Conservation (phyloP, 768 basidiomycete species). For the Macrolepiota dolichaula region DNA sequence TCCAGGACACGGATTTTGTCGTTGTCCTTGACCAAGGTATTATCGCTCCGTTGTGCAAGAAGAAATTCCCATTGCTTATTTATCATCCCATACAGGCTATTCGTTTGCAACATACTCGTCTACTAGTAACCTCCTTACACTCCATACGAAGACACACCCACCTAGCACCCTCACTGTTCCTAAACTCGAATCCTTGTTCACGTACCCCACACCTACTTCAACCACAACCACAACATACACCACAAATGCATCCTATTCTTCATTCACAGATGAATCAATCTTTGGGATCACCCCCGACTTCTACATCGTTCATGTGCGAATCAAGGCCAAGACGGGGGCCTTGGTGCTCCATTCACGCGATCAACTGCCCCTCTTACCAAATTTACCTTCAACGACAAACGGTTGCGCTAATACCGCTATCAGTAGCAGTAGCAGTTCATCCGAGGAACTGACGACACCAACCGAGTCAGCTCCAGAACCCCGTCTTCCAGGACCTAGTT, state of each 20-base stretch:
- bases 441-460: not conserved
- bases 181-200: conserved; percentile 57
- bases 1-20: conserved; percentile 58
- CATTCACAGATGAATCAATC: conserved; percentile 45
- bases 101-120: conserved; percentile 35
- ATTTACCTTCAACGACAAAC: conserved; percentile 21
- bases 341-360: conserved; percentile 46
- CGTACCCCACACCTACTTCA: conserved; percentile 48
- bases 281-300: conserved; percentile 64
- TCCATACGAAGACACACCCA: conserved; percentile 43
- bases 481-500: not conserved
- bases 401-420: not conserved
- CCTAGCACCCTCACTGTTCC: conserved; percentile 43
- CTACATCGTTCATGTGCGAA: conserved; percentile 54
- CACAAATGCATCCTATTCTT: not conserved
- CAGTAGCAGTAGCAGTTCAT: not conserved
- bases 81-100: conserved; percentile 1
- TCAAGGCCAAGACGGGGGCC: conserved; percentile 28
- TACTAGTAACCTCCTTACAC: conserved; percentile 58
- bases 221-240: not conserved
- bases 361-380: conserved; percentile 47
- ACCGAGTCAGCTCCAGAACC: not conserved
- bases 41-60: too few species aligned
- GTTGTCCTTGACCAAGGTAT: conserved; percentile 70
- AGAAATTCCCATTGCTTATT: not conserved